Conservation (phyloP, 108 stramenopile genomes). For the Tribonema minus region DNA sequence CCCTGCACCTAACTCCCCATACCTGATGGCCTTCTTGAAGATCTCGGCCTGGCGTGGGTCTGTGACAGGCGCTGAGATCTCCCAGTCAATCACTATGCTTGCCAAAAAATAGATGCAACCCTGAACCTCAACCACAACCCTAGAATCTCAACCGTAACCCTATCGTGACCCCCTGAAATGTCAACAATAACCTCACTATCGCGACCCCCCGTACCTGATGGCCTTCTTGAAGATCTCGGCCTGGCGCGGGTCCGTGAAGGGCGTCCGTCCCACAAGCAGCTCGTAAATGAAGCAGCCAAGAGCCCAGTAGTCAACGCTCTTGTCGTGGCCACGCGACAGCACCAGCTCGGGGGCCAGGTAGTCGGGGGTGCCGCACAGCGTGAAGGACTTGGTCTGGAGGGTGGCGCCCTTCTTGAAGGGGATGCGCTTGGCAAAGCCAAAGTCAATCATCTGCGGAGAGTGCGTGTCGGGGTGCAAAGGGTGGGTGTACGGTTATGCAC, state of each 20-base stretch:
- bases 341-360: constrained; percentile 98
- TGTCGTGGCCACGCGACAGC: constrained; percentile 89
- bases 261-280: constrained; percentile 63
- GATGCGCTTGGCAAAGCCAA: constrained; percentile 95
- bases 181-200: no score
- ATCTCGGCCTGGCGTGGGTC: no score
- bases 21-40: no score
- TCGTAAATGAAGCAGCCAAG: constrained; percentile 94
- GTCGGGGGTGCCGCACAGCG: constrained; percentile 93
- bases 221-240: constrained; percentile 57
- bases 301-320: constrained; percentile 96
- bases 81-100: no score
- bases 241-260: constrained; percentile 74
- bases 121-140: no score
- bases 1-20: no score
- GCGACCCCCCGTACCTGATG: constrained; percentile 22
- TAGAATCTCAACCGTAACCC: no score
- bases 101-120: no score
- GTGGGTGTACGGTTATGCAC: no score
- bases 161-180: no score
- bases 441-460: constrained; percentile 93
- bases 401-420: constrained; percentile 46
- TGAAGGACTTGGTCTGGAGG: constrained; percentile 86
- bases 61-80: no score
- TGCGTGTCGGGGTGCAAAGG: no score